Percentiles rank a stretch among this genome's conserved stretches.
Evolutionary conservation across 2,329 filamentous ascomycete species (phyloP).

Genomic region (Basipetospora chlamydospora): DNA sequence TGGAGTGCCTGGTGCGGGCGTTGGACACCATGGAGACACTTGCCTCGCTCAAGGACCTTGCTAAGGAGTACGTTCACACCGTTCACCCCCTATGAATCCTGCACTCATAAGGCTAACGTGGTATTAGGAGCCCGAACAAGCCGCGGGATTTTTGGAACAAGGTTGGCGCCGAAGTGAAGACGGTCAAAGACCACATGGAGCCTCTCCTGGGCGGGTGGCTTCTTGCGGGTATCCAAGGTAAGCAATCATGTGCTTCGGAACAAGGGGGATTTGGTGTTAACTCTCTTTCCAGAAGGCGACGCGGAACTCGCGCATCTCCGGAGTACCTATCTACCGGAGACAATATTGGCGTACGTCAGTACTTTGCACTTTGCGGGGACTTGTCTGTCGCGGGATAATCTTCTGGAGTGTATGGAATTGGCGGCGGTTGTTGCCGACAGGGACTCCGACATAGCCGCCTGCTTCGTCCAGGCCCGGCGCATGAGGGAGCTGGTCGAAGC

Average conservation of each 20-base stretch:
- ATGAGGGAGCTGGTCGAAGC: conserved; percentile 64
- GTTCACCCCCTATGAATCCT: background rate
- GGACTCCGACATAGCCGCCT: conserved; percentile 48
- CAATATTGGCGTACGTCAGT: conserved; percentile 69
- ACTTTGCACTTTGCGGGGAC: conserved; percentile 68
- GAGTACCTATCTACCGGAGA: conserved; percentile 69
- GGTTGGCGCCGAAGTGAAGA: conserved; percentile 39
- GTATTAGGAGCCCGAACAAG: conserved; percentile 13
- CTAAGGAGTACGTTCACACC: conserved; percentile 31
- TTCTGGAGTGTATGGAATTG: conserved; percentile 79
- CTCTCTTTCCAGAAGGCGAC: conserved; percentile 33
- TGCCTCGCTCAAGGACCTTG: conserved; percentile 37
- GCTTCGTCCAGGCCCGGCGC: conserved; percentile 48
- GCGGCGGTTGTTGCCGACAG: conserved; percentile 60
- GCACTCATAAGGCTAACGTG: conserved; percentile 1
- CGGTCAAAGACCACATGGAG: conserved; percentile 40
- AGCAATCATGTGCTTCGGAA: conserved; percentile 11
- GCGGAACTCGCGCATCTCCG: conserved; percentile 51
- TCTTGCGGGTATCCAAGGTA: conserved; percentile 38
- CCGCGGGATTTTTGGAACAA: conserved; percentile 37
- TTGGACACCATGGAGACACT: conserved; percentile 57
- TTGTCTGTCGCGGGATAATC: conserved; percentile 56
- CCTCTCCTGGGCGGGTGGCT: conserved; percentile 55
- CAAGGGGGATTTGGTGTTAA: conserved; percentile 7
- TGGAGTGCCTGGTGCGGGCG: conserved; percentile 51